Conservation (phyloP, 306 rosid genomes). For the Vigna reflexopilosa region DNA sequence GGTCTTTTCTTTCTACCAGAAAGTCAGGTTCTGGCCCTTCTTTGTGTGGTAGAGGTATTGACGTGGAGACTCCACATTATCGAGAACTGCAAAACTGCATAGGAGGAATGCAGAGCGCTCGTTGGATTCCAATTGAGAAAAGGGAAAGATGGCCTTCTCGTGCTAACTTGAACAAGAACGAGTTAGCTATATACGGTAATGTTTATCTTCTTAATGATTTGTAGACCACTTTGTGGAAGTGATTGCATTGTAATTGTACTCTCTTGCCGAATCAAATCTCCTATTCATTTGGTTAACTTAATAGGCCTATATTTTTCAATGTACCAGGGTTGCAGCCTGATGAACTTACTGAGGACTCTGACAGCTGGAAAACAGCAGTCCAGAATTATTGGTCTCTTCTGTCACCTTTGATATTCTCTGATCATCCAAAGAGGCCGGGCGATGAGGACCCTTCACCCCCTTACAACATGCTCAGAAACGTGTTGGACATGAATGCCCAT, state of each 20-base stretch:
- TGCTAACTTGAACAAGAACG: conserved; percentile 71
- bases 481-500: conserved; percentile 93
- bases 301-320: conserved; percentile 29
- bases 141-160: conserved; percentile 81
- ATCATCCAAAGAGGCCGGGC: conserved; percentile 98
- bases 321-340: conserved; percentile 71
- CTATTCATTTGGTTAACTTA: conserved; percentile 19
- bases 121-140: conserved; percentile 83
- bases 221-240: conserved; percentile 19
- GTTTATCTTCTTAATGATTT: conserved; percentile 32
- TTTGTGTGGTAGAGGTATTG: conserved; percentile 79
- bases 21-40: conserved; percentile 66
- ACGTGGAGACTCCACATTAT: conserved; percentile 84
- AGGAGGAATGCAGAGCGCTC: conserved; percentile 78
- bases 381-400: conserved; percentile 93
- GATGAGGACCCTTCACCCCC: conserved; percentile 97
- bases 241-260: not conserved
- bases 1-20: conserved; percentile 57
- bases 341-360: conserved; percentile 76
- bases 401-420: conserved; percentile 93
- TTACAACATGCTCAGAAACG: conserved; percentile 94
- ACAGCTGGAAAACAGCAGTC: conserved; percentile 68
- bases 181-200: conserved; percentile 74
- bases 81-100: conserved; percentile 85
- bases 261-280: conserved; percentile 21